Base-by-base conservation (phyloP, 805 yeast species). In the Wickerhamomyces mucosus region DNA sequence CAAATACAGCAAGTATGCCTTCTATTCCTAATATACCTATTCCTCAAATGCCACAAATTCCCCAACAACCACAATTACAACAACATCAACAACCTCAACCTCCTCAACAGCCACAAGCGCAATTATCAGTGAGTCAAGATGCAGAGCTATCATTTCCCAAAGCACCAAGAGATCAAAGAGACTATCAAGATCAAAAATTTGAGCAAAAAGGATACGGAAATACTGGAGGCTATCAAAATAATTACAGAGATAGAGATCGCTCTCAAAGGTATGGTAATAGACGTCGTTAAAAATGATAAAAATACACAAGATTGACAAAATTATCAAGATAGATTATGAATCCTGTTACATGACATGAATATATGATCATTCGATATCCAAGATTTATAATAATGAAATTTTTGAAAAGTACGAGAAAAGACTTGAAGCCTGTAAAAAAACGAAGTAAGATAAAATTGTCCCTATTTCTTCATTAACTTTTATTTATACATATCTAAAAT, bases 31-130 rank as follows among this genome's bases (percentile, higher is more conserved):
- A 22, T 28, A 35, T 30, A 15, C 28, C 21, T 3, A 56, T 61
- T 59, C 41, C 47, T n/a, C 45, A 41, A 9, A 35, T 50, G 37
- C 56, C 59, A 6, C 39, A 38, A 26, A 39, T 51, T 37, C 56
- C 54, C 11, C 40, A 31, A n/a, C 23, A 29, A 21, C 46, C 41
- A 16, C 25, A 21, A 3, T 33, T 26, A 14, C 18, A 26, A 15
- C 36, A 27, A 12, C 27, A 32, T 21, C 36, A 35, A 15, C 25
- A n/a, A 15, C 25, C 28, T 24, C 29, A 29, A 20, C 28, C 19
- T 12, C 18, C 15, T 15, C 33, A 18, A 8, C 28, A 29, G 18
- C 33, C 13, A 17, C 28, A 19, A 26, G 13, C 22, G 6, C 31
- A 27, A 26, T 14, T 11, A 20, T 20, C 21, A 8, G 8, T 11